These are phyloP conservation scores for Rhodofomes roseus DNA, from an alignment of 1,284 basidiomycete genomes.

Conservation along the genomic window DNA sequence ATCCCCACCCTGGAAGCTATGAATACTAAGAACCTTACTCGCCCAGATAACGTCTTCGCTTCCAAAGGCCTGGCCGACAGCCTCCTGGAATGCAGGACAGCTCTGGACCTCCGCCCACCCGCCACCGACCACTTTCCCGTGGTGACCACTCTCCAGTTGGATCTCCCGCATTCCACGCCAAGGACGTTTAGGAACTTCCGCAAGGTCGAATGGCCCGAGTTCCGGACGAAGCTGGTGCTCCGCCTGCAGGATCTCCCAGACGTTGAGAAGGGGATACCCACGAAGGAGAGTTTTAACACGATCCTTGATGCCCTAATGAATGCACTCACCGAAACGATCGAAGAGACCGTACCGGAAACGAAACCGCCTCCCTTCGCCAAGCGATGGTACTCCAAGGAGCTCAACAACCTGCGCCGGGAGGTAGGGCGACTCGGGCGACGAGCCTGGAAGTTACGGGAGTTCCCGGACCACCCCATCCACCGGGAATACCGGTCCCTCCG, in stretches of 20 bases:
- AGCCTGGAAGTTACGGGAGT: conserved; percentile 29
- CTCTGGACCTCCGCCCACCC: conserved; percentile 9
- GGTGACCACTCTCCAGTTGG: conserved; percentile 8
- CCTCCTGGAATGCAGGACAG: conserved; percentile 18
- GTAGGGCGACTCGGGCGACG: conserved; percentile 25
- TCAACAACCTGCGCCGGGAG: conserved; percentile 10
- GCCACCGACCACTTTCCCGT: conserved; percentile 29
- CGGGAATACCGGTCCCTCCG: conserved; percentile 12
- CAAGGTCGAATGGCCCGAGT: conserved; percentile 22
- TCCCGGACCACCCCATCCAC: conserved; percentile 25
- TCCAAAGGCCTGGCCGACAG: conserved; percentile 8
- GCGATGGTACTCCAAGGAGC: conserved; percentile 25
- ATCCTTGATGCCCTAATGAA: conserved; percentile 12
- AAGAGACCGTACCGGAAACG: conserved; percentile 18
- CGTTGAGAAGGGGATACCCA: conserved; percentile 5
- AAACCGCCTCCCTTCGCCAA: conserved; percentile 24
- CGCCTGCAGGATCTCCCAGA: background rate
- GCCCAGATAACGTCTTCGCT: conserved; percentile 34
- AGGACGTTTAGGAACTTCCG: conserved; percentile 17
- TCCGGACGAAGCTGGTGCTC: conserved; percentile 14
- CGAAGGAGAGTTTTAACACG: conserved; percentile 7
- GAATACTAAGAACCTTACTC: conserved; percentile 24
- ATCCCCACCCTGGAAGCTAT: conserved; percentile 27
- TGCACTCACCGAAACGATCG: conserved; percentile 17
- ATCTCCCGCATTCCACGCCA: conserved; percentile 7